phyloP scores from a whole-genome alignment of 2,329 filamentous ascomycete species.

The Xylariaceae sp. region DNA sequence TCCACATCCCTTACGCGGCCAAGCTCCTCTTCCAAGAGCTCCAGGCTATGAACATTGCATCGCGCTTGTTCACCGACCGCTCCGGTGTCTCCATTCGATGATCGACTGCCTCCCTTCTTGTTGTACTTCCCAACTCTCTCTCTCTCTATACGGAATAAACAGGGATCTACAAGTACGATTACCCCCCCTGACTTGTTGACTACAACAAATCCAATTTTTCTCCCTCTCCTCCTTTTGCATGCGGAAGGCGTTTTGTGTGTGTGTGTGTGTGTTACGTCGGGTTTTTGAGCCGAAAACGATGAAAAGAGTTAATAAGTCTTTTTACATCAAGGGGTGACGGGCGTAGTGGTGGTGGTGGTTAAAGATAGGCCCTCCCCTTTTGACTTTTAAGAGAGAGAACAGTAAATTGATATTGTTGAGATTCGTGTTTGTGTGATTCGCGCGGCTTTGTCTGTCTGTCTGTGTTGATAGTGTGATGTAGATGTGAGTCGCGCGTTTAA shows the following conservation, averaged over 20 bases:
- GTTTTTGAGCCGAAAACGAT: not conserved
- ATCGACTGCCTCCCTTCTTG: slow-evolving; percentile 11
- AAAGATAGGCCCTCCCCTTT: no score
- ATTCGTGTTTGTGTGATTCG: no score
- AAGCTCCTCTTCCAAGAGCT: slow-evolving; percentile 98
- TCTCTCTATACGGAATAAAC: not conserved
- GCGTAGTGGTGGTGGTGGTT: not conserved
- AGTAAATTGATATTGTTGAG: no score
- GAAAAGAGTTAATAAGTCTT: not conserved
- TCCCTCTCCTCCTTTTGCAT: slow-evolving; percentile 20
- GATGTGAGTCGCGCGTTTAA: no score
- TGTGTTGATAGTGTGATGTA: no score
- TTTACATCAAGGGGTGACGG: not conserved
- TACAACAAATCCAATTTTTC: not conserved
- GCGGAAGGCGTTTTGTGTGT: slow-evolving; percentile 22
- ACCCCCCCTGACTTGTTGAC: not conserved
- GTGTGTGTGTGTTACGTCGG: not conserved
- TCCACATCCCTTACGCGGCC: slow-evolving; percentile 95
- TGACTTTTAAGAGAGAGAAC: no score
- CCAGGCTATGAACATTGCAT: slow-evolving; percentile 96
- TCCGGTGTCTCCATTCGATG: slow-evolving; percentile 69
- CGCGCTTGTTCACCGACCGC: slow-evolving; percentile 89
- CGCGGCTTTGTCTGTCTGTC: no score
- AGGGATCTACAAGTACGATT: not conserved
- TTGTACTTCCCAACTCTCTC: not conserved